These are phyloP conservation scores for Wickerhamomyces xylosicus DNA, from an alignment of 805 yeast species.

Conservation along the genomic window DNA sequence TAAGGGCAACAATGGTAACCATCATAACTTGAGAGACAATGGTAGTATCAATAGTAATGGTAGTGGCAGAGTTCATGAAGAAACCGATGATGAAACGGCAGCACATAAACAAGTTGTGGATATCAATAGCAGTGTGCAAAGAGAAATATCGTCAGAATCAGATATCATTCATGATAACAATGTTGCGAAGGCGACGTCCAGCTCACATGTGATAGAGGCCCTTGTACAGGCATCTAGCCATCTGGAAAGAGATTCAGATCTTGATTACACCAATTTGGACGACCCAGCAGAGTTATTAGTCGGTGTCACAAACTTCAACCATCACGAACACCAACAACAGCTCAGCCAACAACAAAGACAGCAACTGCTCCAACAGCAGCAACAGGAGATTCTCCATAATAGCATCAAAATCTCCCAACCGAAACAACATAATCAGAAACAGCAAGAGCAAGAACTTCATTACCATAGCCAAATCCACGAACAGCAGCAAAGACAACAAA, in stretches of 20 bases:
- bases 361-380: slow-evolving; percentile 1
- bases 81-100: too few species aligned
- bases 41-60: slow-evolving; percentile 1
- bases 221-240: slow-evolving; percentile 5
- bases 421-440: not conserved
- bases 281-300: slow-evolving; percentile 29
- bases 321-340: slow-evolving; percentile 11
- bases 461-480: slow-evolving; percentile 5
- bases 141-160: too few species aligned
- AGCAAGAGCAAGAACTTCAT: slow-evolving; percentile 5
- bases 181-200: too few species aligned
- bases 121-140: too few species aligned
- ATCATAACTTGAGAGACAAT: not conserved
- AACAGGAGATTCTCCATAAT: not conserved
- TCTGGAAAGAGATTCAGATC: slow-evolving; percentile 7
- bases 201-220: slow-evolving; percentile 10
- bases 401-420: not conserved
- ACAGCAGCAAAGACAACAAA: slow-evolving; percentile 2
- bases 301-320: slow-evolving; percentile 33
- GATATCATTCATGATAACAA: too few species aligned
- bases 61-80: too few species aligned
- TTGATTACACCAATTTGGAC: slow-evolving; percentile 14
- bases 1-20: slow-evolving; percentile 1
- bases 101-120: too few species aligned
- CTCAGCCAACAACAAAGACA: slow-evolving; percentile 9